Evolutionary conservation across 768 basidiomycete genomes (phyloP).

Genomic region (Megacollybia marginata): DNA sequence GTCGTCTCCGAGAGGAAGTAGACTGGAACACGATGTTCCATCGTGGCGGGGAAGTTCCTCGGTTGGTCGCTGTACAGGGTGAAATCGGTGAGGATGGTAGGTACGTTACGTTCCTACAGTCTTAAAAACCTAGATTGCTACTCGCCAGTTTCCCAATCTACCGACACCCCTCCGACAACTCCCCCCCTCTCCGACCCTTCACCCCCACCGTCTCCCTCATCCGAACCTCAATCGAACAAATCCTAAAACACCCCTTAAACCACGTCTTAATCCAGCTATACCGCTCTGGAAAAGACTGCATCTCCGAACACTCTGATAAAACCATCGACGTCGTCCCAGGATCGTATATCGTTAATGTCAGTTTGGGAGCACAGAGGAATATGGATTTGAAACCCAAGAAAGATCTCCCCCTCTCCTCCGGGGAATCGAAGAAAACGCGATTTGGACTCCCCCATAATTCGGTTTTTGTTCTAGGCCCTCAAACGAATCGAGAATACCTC

Average conservation of each 20-base stretch:
- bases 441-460: constrained; percentile 76
- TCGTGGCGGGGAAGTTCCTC: constrained; percentile 69
- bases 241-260: constrained; percentile 61
- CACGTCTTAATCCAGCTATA: constrained; percentile 82
- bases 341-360: constrained; percentile 75
- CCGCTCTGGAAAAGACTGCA: constrained; percentile 72
- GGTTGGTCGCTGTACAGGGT: constrained; percentile 58
- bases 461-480: constrained; percentile 72
- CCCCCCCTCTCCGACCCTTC: constrained; percentile 60
- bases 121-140: not conserved
- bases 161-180: constrained; percentile 76
- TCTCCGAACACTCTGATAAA: constrained; percentile 84
- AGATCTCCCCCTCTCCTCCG: constrained; percentile 22
- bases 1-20: constrained; percentile 54
- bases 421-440: constrained; percentile 26
- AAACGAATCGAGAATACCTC: constrained; percentile 68
- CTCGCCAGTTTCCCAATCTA: constrained; percentile 62
- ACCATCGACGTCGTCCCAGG: constrained; percentile 73
- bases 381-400: constrained; percentile 73
- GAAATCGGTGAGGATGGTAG: constrained; percentile 43
- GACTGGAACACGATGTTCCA: constrained; percentile 71
- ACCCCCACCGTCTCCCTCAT: constrained; percentile 63
- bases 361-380: constrained; percentile 66
- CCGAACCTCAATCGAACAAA: constrained; percentile 52
- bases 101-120: constrained; percentile 18